phyloP scores from a whole-genome alignment of 169 alveolate genomes.

The Eimeria praecox region DNA sequence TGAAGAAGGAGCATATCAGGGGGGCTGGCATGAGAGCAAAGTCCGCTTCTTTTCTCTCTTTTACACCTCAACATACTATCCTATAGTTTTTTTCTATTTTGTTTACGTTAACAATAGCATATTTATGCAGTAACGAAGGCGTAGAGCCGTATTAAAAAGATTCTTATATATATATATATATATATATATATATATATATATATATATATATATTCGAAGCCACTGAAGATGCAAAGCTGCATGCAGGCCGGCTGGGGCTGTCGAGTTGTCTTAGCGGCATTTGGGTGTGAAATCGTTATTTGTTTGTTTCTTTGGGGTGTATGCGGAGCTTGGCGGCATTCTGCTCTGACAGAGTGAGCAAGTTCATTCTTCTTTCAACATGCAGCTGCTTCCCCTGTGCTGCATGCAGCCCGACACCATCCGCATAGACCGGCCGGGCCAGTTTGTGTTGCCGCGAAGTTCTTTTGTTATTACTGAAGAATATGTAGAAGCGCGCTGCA shows the following conservation, averaged over 20 bases:
- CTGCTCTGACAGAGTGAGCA: background rate
- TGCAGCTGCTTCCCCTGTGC: background rate
- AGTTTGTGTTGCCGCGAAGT: constrained; percentile 77
- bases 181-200: too few relatives aligned
- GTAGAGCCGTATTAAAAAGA: too few relatives aligned
- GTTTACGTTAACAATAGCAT: too few relatives aligned
- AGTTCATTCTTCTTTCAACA: background rate
- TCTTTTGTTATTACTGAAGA: constrained; percentile 61
- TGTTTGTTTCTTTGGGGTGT: too few relatives aligned
- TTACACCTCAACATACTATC: background rate
- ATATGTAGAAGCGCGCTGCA: constrained; percentile 79
- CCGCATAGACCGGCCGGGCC: constrained; percentile 79
- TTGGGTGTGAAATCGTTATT: too few relatives aligned
- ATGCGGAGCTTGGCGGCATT: background rate
- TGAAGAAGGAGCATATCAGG: constrained; percentile 43
- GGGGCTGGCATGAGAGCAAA: constrained; percentile 81
- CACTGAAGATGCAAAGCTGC: too few relatives aligned
- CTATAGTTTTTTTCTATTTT: background rate
- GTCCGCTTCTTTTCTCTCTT: constrained; percentile 16
- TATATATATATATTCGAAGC: too few relatives aligned
- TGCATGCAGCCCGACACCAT: constrained; percentile 75
- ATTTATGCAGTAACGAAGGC: background rate
- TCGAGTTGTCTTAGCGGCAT: too few relatives aligned
- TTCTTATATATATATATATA: too few relatives aligned
- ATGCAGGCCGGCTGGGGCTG: too few relatives aligned